These are phyloP conservation scores for Globisporangium camurandrum DNA, from an alignment of 352 stramenopile species.

Conservation along the genomic window DNA sequence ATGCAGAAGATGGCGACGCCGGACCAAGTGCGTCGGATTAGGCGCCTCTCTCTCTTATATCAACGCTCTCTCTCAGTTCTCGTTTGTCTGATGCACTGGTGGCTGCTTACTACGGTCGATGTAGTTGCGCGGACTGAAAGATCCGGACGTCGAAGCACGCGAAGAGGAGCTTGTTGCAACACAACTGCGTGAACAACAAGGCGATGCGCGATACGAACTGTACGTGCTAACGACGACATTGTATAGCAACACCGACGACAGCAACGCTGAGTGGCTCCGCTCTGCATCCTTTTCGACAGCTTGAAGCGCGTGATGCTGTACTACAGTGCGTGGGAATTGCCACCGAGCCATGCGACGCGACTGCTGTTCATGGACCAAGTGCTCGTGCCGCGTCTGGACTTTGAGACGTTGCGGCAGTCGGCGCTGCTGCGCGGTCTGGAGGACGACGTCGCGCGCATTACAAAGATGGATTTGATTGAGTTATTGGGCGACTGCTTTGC, in stretches of 20 bases:
- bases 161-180: constrained; percentile 39
- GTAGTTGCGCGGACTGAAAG: constrained; percentile 30
- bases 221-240: no score
- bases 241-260: no score
- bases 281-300: no score
- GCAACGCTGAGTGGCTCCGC: no score
- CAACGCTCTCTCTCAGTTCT: no score
- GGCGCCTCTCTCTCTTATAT: not conserved
- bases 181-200: constrained; percentile 41
- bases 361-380: constrained; percentile 84
- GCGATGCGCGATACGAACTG: constrained; percentile 48
- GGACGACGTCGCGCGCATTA: constrained; percentile 67
- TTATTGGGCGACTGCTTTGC: constrained; percentile 79
- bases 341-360: constrained; percentile 69
- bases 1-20: constrained; percentile 44
- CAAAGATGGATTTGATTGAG: constrained; percentile 83
- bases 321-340: constrained; percentile 82
- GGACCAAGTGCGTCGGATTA: constrained; percentile 16
- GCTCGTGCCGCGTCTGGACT: constrained; percentile 64
- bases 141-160: constrained; percentile 34
- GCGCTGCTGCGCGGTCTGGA: constrained; percentile 60
- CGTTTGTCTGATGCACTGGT: no score
- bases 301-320: constrained; percentile 71
- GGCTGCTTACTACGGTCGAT: not conserved
- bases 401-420: constrained; percentile 64